Base-by-base conservation (phyloP, 192 early-diverging fungal species). In the Coemansia sp. region DNA sequence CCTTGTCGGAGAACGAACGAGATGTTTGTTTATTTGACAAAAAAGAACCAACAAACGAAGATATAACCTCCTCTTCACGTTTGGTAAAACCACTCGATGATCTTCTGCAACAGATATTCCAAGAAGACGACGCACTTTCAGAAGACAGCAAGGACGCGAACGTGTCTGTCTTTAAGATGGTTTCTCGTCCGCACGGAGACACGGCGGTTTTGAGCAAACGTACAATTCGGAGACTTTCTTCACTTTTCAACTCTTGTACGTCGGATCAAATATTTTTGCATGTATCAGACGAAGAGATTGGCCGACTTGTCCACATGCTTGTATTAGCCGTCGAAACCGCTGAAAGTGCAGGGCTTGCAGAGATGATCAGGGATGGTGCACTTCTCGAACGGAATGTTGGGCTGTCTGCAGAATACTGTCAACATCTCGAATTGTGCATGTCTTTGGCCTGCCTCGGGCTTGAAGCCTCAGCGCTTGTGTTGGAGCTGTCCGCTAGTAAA, bases 321-420 rank as follows among this genome's bases (percentile, higher is more conserved):
- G 54, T 40, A 32, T 59, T 66, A 11, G 68, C 65, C 9, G 43
- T 81, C 8, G 74, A 81, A 26, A 54, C 68, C 2, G 74, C 79
- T 19, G 71, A 76, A 5, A 41, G 18, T 21, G 42, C 54, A 10
- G 71, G 61, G 0, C 65, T 81, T 4, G 75, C 75, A n/a, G 61
- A 67, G 19, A 72, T 81, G 67, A 41, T 81, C 5, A 69, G 69
- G 39, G 61, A 67, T 41, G 79, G 79, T 6, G 32, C 68, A 15
- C 40, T 44, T 13, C 26, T 81, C 11, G 68, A 70, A 11, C 63
- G 64, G 8, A 68, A 52, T 1, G 43, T 54, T 5, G 68, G 43
- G 37, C 56, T 81, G 9, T 66, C 79, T 1, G 42, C 43, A 13
- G 62, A 48, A 21, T 81, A 64, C 41, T 70, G 74, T 26, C 40